A percentile compares a stretch with the other conserved stretches of the same genome.
phyloP scores from a whole-genome alignment of 495 filamentous ascomycete genomes.

The Hypoxylon fragiforme region DNA sequence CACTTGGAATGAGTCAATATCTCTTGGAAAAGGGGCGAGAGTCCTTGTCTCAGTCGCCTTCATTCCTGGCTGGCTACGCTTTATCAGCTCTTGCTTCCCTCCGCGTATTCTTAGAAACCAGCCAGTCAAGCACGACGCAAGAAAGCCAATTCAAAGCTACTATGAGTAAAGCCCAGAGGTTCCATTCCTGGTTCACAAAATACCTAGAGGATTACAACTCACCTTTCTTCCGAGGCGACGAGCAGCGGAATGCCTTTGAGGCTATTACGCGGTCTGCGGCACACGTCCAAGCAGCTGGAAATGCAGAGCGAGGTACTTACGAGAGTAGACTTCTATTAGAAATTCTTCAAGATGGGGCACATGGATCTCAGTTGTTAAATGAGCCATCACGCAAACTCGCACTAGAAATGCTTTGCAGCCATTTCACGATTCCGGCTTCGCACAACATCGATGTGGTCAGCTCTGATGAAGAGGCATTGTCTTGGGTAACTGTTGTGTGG shows the following conservation, averaged over 20 bases:
- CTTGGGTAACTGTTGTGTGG: conserved; percentile 68
- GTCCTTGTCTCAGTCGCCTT: conserved; percentile 65
- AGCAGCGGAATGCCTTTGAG: conserved; percentile 60
- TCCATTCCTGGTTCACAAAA: conserved; percentile 70
- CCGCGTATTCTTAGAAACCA: conserved; percentile 67
- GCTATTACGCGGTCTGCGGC: conserved; percentile 66
- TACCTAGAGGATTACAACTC: conserved; percentile 63
- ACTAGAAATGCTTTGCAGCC: conserved; percentile 70
- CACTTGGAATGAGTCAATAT: conserved; percentile 84
- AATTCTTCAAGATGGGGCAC: conserved; percentile 71
- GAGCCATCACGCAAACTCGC: conserved; percentile 69
- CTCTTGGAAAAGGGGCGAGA: conserved; percentile 68
- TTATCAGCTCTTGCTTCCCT: conserved; percentile 76
- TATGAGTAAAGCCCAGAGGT: conserved; percentile 64
- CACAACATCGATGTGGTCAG: conserved; percentile 64
- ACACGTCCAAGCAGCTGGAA: conserved; percentile 58
- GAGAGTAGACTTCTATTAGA: conserved; percentile 75
- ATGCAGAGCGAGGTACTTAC: conserved; percentile 59
- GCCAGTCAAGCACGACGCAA: conserved; percentile 71
- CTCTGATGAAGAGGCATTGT: conserved; percentile 61
- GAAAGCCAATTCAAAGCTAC: conserved; percentile 73
- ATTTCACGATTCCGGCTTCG: conserved; percentile 64
- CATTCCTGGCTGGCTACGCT: conserved; percentile 77
- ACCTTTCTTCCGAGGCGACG: conserved; percentile 47
- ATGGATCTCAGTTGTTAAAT: conserved; percentile 64